These are phyloP conservation scores for Pestalotiopsis sp. DNA, from an alignment of 2,329 filamentous ascomycete species.

Conservation along the genomic window DNA sequence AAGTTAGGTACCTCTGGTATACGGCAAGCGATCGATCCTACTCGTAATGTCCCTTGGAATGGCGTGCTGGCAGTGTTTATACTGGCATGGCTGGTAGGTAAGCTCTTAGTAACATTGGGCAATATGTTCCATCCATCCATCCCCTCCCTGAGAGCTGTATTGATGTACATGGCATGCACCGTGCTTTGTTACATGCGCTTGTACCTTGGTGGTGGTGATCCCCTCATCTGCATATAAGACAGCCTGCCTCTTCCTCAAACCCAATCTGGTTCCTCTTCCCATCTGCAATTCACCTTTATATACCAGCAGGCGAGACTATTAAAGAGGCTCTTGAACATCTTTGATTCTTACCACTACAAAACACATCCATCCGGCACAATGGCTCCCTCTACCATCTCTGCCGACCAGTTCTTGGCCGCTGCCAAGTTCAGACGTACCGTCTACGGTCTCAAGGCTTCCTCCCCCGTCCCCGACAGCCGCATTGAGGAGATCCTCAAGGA, in stretches of 20 bases:
- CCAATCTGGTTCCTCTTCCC: neutral
- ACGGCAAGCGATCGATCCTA: neutral
- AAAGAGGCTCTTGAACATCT: neutral
- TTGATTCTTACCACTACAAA: neutral
- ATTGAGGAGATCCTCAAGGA: conserved; percentile 28
- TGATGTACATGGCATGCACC: neutral
- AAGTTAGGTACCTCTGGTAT: neutral
- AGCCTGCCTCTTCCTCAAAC: neutral
- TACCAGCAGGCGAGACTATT: neutral
- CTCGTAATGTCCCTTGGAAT: neutral
- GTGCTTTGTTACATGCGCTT: neutral
- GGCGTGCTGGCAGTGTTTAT: neutral
- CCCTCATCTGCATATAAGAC: neutral
- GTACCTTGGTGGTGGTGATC: neutral
- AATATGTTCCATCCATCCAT: neutral
- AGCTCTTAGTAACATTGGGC: neutral
- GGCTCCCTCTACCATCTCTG: conserved; percentile 16
- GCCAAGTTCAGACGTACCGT: conserved; percentile 28
- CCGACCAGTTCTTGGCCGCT: conserved; percentile 27
- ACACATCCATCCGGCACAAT: neutral
- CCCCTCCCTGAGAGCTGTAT: neutral
- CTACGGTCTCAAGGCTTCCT: conserved; percentile 26
- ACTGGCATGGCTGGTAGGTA: neutral
- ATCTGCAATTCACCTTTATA: neutral
- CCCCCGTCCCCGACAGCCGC: conserved; percentile 28